Conservation (phyloP, 139 green algal species). For the Deuterostichococcus epilithicus region DNA sequence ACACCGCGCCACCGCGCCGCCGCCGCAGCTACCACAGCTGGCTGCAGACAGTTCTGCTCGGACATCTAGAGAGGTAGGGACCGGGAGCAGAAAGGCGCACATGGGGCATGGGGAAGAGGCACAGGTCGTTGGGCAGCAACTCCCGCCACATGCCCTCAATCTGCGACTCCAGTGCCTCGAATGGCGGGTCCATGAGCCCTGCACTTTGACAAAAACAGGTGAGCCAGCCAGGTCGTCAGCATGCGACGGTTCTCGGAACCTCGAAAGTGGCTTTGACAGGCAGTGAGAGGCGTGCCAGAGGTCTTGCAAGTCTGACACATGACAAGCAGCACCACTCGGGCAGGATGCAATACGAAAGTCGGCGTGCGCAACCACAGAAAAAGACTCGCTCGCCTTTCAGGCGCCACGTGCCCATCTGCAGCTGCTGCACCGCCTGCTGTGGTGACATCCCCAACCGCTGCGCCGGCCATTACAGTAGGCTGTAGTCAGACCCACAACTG, state of each 20-base stretch:
- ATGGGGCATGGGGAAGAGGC: conserved; percentile 45
- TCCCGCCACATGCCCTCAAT: conserved; percentile 58
- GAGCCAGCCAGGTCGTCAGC: background rate
- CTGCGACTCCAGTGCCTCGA: conserved; percentile 50
- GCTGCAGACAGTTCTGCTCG: no score
- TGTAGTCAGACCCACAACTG: no score
- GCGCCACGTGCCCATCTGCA: background rate
- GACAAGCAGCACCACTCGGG: no score
- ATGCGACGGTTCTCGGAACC: background rate
- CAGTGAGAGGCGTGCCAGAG: no score
- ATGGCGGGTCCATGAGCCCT: conserved; percentile 35
- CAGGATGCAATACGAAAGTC: no score
- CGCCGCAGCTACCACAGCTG: no score
- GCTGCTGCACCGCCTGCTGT: background rate
- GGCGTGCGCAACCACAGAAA: no score
- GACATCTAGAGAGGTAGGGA: no score
- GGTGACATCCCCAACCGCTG: background rate
- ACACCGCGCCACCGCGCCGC: no score
- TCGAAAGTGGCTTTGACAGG: no score
- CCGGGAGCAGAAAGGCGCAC: conserved; percentile 27
- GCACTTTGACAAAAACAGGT: background rate
- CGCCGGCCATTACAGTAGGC: no score
- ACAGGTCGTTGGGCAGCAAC: conserved; percentile 40
- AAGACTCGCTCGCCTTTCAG: background rate
- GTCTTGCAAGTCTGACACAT: no score